Evolutionary conservation across 495 filamentous ascomycete genomes (phyloP).

Genomic region (Penicillium cataractarum): DNA sequence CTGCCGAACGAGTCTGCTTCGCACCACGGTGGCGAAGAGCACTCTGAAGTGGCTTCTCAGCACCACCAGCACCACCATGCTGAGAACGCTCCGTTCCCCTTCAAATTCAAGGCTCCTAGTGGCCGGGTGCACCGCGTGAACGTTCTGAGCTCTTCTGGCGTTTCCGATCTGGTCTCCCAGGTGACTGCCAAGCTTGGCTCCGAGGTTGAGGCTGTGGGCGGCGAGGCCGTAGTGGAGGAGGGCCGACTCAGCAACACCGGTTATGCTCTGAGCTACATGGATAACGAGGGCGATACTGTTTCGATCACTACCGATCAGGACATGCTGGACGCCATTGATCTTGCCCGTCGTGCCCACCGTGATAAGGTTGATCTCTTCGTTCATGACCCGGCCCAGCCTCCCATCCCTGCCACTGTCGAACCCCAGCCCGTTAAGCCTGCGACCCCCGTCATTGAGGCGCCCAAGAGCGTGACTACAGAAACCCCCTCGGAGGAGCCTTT

Average conservation of each 20-base stretch:
- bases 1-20: conserved; percentile 93
- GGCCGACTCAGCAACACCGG: conserved; percentile 79
- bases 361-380: conserved; percentile 98
- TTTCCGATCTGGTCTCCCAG: conserved; percentile 76
- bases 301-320: conserved; percentile 97
- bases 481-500: conserved; percentile 59
- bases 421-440: conserved; percentile 62
- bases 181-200: conserved; percentile 84
- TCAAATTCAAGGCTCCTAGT: conserved; percentile 99
- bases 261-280: conserved; percentile 93
- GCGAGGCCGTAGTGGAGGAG: conserved; percentile 70
- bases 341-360: conserved; percentile 72
- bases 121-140: conserved; percentile 94
- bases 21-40: conserved; percentile 81
- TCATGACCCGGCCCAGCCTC: conserved; percentile 86
- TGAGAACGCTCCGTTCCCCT: conserved; percentile 82
- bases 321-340: conserved; percentile 83
- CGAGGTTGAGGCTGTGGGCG: conserved; percentile 88
- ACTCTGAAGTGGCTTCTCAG: conserved; percentile 61
- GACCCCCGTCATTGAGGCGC: conserved; percentile 62
- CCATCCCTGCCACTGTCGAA: conserved; percentile 68
- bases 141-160: conserved; percentile 75
- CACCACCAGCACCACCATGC: conserved; percentile 53
- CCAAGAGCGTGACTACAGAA: conserved; percentile 57
- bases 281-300: conserved; percentile 96